These are phyloP conservation scores for Mortierella sp. DNA, from an alignment of 371 early-diverging fungal species.

Conservation along the genomic window DNA sequence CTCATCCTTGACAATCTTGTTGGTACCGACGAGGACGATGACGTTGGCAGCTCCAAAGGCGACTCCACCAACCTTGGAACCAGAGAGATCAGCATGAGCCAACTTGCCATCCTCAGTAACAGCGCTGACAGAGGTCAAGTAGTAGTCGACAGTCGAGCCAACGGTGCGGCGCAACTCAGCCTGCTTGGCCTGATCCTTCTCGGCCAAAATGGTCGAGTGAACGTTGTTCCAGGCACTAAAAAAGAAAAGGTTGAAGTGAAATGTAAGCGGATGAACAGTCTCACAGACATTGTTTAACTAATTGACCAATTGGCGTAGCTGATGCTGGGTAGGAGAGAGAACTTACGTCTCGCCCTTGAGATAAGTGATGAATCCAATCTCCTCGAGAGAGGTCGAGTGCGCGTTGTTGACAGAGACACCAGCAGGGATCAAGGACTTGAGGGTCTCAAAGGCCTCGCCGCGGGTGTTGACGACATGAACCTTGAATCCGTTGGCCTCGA, in stretches of 20 bases:
- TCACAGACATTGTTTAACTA: too few species aligned
- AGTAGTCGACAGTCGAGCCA: conserved; percentile 28
- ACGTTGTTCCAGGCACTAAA: conserved; percentile 21
- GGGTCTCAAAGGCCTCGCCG: conserved; percentile 28
- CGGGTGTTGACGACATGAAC: conserved; percentile 19
- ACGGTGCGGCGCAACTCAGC: conserved; percentile 12
- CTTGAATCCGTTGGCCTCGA: conserved; percentile 33
- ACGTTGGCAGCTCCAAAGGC: conserved; percentile 49
- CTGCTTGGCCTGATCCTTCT: conserved; percentile 24
- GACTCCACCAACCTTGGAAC: conserved; percentile 53
- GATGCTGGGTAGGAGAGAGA: too few species aligned
- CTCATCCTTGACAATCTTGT: conserved; percentile 57
- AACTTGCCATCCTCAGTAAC: conserved; percentile 30
- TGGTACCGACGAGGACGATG: conserved; percentile 53
- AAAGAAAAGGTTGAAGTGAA: too few species aligned
- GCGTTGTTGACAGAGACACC: conserved; percentile 17
- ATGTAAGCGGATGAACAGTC: too few species aligned
- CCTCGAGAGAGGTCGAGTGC: conserved; percentile 45
- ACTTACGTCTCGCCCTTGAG: conserved; percentile 22
- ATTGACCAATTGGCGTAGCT: too few species aligned
- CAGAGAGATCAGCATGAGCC: conserved; percentile 12
- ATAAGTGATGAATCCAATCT: conserved; percentile 45
- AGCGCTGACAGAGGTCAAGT: conserved; percentile 19
- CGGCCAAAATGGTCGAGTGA: conserved; percentile 15
- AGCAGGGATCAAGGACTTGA: conserved; percentile 29